Evolutionary conservation across 768 basidiomycete species (phyloP), one percentile per base, ranked within the genome.

Genomic region (Boletus rufocinnamomeus): DNA sequence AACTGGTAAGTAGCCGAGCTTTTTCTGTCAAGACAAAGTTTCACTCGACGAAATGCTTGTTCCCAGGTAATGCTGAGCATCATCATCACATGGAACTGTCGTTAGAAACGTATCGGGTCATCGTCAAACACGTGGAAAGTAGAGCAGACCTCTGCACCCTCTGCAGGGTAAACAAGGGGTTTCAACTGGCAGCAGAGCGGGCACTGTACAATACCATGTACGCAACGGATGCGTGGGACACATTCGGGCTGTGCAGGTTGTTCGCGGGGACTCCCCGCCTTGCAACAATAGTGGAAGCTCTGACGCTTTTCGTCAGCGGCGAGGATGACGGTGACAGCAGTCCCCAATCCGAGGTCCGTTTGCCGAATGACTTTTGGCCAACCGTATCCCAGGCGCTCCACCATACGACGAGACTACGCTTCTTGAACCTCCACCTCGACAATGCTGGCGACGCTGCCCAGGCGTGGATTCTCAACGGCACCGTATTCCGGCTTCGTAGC

Each of bases 131-230:
- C 71, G 77, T 84, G 61, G 76, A 70, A 54, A 82, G 71, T 63
- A 82, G 79, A 50, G 67, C 75, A 63, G 85, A 87, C 68, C 75
- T 89, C 55, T 81, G 79, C 58, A 63, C 75, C 19, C 79, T 89
- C 35, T 85, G 82, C 70, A 75, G 79, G 63, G 86, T 88, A 27
- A 86, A 80, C 58, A 82, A 76, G 65, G 69, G 71, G 16, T 86
- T 88, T 64, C 82, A 77, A 57, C 68, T 67, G 46, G 82, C 77
- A 50, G 83, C 84, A 19, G 85, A 88, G 66, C 79, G 74, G 47
- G 80, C 78, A 4, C 73, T 89, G 5, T 89, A 88, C 74, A 84
- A 81, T 60, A 84, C 82, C 2, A 71, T 88, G 17, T 76, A 78
- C 58, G 69, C 85, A 67, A 72, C 71, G 46, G 75, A 79, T 56